phyloP scores from a whole-genome alignment of 148 eudicot genomes.

The Amaranthus cruentus region DNA sequence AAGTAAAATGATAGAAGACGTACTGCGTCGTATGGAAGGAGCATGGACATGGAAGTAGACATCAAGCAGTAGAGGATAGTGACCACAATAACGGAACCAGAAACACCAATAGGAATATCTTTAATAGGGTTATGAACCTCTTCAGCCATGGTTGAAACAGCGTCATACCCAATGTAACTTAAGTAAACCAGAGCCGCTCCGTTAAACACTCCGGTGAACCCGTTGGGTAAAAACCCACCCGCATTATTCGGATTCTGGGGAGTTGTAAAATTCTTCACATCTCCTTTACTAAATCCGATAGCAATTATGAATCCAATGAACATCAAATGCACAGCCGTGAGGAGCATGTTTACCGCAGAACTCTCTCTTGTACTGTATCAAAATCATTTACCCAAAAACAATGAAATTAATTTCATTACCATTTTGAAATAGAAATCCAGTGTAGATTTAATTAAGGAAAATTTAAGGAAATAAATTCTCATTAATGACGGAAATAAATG shows the following conservation, averaged over 20 bases:
- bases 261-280: constrained; percentile 47
- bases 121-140: constrained; percentile 73
- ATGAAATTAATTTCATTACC: not conserved
- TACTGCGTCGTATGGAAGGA: constrained; percentile 88
- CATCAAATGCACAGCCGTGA: constrained; percentile 59
- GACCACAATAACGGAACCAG: constrained; percentile 84
- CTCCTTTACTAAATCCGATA: constrained; percentile 72
- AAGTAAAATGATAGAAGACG: not conserved
- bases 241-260: constrained; percentile 48
- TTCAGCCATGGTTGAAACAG: constrained; percentile 94
- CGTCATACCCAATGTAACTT: constrained; percentile 89
- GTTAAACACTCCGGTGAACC: constrained; percentile 65
- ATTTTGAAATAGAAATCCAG: not conserved
- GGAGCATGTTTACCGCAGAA: constrained; percentile 60
- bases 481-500: too few species aligned
- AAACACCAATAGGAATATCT: constrained; percentile 78
- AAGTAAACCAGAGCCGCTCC: constrained; percentile 89
- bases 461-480: not conserved
- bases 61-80: constrained; percentile 78
- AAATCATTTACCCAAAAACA: not conserved
- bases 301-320: constrained; percentile 69
- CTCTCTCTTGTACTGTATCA: constrained; percentile 77
- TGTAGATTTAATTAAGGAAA: not conserved
- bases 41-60: constrained; percentile 90
- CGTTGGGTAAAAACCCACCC: constrained; percentile 75